Evolutionary conservation across 2,329 filamentous ascomycete species (phyloP).

Genomic region (Dactylella cylindrospora): DNA sequence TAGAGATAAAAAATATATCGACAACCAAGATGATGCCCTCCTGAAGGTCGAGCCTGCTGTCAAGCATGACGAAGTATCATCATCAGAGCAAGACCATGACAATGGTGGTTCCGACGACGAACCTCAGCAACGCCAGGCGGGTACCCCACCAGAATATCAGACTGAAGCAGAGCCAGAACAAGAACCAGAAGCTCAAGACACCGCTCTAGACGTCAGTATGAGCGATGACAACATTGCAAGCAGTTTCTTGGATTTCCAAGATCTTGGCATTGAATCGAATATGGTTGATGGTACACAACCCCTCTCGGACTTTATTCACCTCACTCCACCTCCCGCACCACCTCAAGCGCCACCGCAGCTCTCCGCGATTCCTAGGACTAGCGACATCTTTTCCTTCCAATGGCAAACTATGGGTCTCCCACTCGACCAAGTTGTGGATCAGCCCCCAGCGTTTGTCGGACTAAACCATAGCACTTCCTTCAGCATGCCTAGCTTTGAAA

Average conservation of each 20-base stretch:
- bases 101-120: slow-evolving; percentile 42
- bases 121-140: slow-evolving; percentile 10
- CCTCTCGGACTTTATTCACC: slow-evolving; percentile 30
- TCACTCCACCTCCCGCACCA: slow-evolving; percentile 7
- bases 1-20: slow-evolving; percentile 36
- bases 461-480: slow-evolving; percentile 5
- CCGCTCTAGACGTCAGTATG: background rate
- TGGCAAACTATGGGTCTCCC: slow-evolving; percentile 18
- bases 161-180: slow-evolving; percentile 17
- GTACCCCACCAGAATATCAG: slow-evolving; percentile 27
- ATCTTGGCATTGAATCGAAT: slow-evolving; percentile 6
- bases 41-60: slow-evolving; percentile 54
- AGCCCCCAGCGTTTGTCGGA: slow-evolving; percentile 28
- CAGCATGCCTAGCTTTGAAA: slow-evolving; percentile 3
- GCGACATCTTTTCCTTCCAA: slow-evolving; percentile 21
- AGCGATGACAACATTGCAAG: slow-evolving; percentile 19
- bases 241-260: slow-evolving; percentile 29
- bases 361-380: slow-evolving; percentile 22
- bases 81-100: slow-evolving; percentile 26
- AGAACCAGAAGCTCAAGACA: background rate
- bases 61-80: slow-evolving; percentile 15
- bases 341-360: slow-evolving; percentile 5
- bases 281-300: background rate
- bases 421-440: slow-evolving; percentile 20
- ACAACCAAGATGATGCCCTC: slow-evolving; percentile 37